These are phyloP conservation scores for Tolypocladium album DNA, from an alignment of 2,329 filamentous ascomycete genomes.

Conservation along the genomic window DNA sequence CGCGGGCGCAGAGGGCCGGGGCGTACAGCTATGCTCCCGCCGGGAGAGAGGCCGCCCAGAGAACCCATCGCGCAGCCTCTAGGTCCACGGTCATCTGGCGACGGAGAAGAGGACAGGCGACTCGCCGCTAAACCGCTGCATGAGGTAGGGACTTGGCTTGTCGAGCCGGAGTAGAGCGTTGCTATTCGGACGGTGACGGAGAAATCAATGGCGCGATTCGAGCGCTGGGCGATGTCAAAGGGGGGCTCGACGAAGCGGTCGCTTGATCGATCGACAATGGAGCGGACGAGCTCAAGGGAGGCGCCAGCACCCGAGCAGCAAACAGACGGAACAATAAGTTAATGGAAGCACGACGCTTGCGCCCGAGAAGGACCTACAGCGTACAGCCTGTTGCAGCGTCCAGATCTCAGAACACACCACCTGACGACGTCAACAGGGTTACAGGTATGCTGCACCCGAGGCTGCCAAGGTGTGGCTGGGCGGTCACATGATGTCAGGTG, in stretches of 20 bases:
- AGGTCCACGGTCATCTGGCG: constrained; percentile 36
- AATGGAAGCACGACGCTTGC: neutral
- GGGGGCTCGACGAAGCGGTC: neutral
- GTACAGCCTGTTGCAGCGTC: neutral
- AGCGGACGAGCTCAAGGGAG: neutral
- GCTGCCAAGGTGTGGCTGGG: constrained; percentile 14
- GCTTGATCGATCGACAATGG: neutral
- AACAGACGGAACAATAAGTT: neutral
- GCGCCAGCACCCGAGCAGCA: constrained; percentile 8
- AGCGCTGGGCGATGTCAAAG: neutral
- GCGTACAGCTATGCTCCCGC: constrained; percentile 66
- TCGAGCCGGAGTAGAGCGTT: neutral
- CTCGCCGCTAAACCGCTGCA: constrained; percentile 10
- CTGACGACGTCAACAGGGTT: neutral
- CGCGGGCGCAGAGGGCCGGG: neutral
- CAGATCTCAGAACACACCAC: neutral
- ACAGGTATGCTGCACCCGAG: neutral
- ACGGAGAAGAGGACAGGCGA: constrained; percentile 3
- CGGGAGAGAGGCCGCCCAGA: constrained; percentile 65
- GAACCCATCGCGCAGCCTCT: constrained; percentile 51
- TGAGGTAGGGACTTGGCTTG: constrained; percentile 6
- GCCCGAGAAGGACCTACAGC: neutral
- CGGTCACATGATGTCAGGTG: constrained; percentile 17
- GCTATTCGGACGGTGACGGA: neutral
- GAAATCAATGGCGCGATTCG: neutral